These are phyloP conservation scores for Vanderwaltozyma verrucispora DNA, from an alignment of 805 yeast genomes.

Conservation along the genomic window DNA sequence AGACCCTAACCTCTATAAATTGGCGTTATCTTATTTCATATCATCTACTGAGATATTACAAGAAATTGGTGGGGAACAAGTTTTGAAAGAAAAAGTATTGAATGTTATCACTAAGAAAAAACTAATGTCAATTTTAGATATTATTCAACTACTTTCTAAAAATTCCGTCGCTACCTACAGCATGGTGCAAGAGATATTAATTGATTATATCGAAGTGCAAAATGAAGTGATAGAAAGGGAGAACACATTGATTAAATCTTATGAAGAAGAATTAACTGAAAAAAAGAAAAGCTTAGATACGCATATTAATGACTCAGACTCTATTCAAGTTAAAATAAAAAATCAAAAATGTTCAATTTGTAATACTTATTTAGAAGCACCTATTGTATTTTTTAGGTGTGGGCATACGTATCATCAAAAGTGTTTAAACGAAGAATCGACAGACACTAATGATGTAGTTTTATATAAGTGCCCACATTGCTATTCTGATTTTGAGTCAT, in stretches of 20 bases:
- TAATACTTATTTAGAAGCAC: constrained; percentile 54
- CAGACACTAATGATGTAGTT: constrained; percentile 8
- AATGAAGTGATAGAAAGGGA: constrained; percentile 61
- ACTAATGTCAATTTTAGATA: constrained; percentile 62
- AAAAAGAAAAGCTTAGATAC: constrained; percentile 45
- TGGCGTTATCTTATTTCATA: constrained; percentile 54
- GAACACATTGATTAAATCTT: constrained; percentile 52
- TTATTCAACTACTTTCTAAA: constrained; percentile 56
- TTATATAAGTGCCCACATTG: constrained; percentile 63
- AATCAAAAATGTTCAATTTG: constrained; percentile 60
- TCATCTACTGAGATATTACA: constrained; percentile 43
- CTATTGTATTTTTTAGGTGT: constrained; percentile 78
- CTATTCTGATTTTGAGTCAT: constrained; percentile 56
- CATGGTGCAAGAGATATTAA: constrained; percentile 55
- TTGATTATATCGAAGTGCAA: constrained; percentile 49
- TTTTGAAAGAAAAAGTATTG: constrained; percentile 38
- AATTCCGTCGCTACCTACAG: constrained; percentile 63
- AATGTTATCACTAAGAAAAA: constrained; percentile 41
- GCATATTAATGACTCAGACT: constrained; percentile 29
- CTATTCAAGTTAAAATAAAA: constrained; percentile 39
- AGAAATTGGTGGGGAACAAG: constrained; percentile 41
- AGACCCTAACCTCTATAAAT: constrained; percentile 54
- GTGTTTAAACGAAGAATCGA: constrained; percentile 49
- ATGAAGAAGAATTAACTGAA: constrained; percentile 53
- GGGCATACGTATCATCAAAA: constrained; percentile 77